Evolutionary conservation across 352 stramenopile genomes (phyloP).

Genomic region (Phytophthora nicotianae): DNA sequence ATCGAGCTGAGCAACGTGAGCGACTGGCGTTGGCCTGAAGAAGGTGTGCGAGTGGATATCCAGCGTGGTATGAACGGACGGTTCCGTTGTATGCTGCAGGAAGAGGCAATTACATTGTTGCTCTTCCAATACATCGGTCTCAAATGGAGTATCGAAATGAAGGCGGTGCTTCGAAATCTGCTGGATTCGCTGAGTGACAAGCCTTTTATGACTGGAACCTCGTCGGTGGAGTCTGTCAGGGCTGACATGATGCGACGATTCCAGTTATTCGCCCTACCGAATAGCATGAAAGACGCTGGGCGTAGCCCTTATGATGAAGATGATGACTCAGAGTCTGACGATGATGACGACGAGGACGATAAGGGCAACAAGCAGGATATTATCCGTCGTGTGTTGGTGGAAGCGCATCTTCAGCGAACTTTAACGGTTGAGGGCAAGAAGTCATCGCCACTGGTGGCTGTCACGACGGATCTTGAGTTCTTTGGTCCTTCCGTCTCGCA

Average conservation of each 20-base stretch:
- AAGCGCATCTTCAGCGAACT: constrained; percentile 36
- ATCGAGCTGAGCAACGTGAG: constrained; percentile 52
- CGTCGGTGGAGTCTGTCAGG: constrained; percentile 24
- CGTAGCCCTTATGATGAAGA: constrained; percentile 27
- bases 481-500: constrained; percentile 50
- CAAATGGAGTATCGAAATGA: constrained; percentile 37
- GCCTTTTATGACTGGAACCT: neutral
- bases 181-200: constrained; percentile 29
- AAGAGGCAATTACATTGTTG: constrained; percentile 52
- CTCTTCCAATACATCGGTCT: constrained; percentile 54
- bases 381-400: constrained; percentile 43
- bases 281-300: constrained; percentile 19
- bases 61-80: constrained; percentile 53
- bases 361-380: constrained; percentile 46
- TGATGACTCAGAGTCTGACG: constrained; percentile 8
- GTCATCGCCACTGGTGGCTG: constrained; percentile 32
- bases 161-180: constrained; percentile 27
- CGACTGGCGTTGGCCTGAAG: constrained; percentile 44
- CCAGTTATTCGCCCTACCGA: constrained; percentile 32
- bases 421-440: constrained; percentile 10
- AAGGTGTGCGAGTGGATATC: constrained; percentile 41
- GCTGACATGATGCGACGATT: constrained; percentile 27
- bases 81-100: constrained; percentile 47
- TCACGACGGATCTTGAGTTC: constrained; percentile 59
- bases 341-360: constrained; percentile 9